Conservation (phyloP, 2,329 filamentous ascomycete genomes). For the Tolypocladium nubicola region DNA sequence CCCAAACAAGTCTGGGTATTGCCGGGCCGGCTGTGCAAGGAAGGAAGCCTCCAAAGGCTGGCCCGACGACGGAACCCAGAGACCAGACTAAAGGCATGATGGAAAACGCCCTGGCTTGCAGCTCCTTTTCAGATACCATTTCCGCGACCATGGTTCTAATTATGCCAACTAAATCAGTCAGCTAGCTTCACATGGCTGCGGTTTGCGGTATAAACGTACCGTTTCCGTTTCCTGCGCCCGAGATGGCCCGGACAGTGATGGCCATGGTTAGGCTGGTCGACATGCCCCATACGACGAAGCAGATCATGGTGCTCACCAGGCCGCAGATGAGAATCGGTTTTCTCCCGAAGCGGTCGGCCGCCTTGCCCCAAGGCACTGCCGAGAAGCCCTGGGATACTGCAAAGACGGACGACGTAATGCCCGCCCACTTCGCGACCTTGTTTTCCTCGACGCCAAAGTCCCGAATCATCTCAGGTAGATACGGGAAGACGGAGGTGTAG, state of each 20-base stretch:
- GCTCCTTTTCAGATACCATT: constrained; percentile 75
- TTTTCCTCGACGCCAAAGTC: constrained; percentile 63
- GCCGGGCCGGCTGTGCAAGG: constrained; percentile 68
- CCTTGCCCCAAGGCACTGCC: constrained; percentile 64
- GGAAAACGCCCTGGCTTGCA: constrained; percentile 83
- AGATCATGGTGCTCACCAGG: constrained; percentile 67
- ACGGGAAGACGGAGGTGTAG: constrained; percentile 61
- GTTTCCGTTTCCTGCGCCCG: constrained; percentile 81
- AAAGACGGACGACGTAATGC: constrained; percentile 61
- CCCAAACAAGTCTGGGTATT: constrained; percentile 63
- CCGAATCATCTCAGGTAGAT: constrained; percentile 71
- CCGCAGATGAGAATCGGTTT: constrained; percentile 73
- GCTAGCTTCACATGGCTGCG: not conserved
- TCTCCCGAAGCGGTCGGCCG: constrained; percentile 69
- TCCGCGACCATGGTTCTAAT: constrained; percentile 88
- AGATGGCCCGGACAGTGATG: constrained; percentile 63
- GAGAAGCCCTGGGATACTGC: constrained; percentile 62
- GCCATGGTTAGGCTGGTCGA: constrained; percentile 72
- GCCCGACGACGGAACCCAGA: constrained; percentile 78
- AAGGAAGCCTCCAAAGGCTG: constrained; percentile 75
- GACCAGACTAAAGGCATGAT: constrained; percentile 90
- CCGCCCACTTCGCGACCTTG: constrained; percentile 72
- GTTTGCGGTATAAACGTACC: constrained; percentile 27
- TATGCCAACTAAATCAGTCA: constrained; percentile 56
- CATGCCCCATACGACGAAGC: constrained; percentile 75